Percentiles rank a stretch among this genome's conserved stretches.
Conservation (phyloP, 352 stramenopile genomes). For the Globisporangium iwayamae region DNA sequence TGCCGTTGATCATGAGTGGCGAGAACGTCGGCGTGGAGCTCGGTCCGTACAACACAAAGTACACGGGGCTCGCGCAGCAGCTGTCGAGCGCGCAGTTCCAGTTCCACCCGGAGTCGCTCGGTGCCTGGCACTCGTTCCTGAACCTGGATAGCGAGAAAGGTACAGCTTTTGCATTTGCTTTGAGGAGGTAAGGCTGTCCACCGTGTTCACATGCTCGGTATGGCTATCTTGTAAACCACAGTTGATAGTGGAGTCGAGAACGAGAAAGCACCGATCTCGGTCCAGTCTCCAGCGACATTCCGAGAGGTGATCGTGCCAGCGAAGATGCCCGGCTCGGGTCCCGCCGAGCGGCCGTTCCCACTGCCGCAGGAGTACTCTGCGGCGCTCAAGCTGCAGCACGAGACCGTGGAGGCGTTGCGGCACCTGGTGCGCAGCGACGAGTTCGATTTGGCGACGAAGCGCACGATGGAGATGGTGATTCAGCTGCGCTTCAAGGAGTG, state of each 20-base stretch:
- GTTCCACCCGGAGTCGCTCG: constrained; percentile 41
- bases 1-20: constrained; percentile 89
- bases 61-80: constrained; percentile 86
- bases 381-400: constrained; percentile 60
- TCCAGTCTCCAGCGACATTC: constrained; percentile 59
- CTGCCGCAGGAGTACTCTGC: constrained; percentile 69
- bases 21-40: constrained; percentile 95
- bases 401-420: constrained; percentile 71
- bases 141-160: constrained; percentile 69
- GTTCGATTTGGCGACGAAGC: constrained; percentile 76
- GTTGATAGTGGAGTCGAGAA: constrained; percentile 36
- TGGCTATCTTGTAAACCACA: not conserved
- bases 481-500: constrained; percentile 87
- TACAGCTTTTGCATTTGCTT: constrained; percentile 9
- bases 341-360: constrained; percentile 69
- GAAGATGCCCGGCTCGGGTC: constrained; percentile 38
- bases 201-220: not conserved
- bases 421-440: constrained; percentile 75
- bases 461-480: constrained; percentile 79
- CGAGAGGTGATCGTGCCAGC: constrained; percentile 67
- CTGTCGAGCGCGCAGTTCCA: constrained; percentile 44
- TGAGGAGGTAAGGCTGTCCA: not conserved
- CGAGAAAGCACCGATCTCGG: constrained; percentile 51
- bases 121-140: constrained; percentile 64
- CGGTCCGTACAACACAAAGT: constrained; percentile 95